A percentile compares a stretch with the other conserved stretches of the same genome.
Conservation (phyloP, 1,284 basidiomycete species). For the Athelia psychrophila region DNA sequence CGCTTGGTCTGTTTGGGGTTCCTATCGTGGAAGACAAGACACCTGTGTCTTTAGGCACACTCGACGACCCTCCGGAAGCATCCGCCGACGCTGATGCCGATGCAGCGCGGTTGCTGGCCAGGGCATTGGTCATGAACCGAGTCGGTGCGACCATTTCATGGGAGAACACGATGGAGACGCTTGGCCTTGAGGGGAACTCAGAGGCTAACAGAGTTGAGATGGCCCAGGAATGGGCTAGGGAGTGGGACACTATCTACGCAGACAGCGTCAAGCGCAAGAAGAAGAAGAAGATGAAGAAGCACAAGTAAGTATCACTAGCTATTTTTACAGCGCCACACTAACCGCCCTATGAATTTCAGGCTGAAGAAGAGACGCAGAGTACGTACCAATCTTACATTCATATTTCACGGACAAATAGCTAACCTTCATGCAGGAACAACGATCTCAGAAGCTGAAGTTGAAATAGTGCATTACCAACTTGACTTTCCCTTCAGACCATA, state of each 20-base stretch:
- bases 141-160: constrained; percentile 59
- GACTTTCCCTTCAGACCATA: too few relatives aligned
- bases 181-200: constrained; percentile 54
- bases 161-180: constrained; percentile 56
- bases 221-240: constrained; percentile 50
- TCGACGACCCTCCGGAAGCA: constrained; percentile 51
- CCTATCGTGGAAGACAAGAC: constrained; percentile 7
- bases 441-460: not conserved
- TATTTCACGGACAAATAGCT: not conserved
- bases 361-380: constrained; percentile 63
- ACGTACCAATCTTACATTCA: constrained; percentile 13
- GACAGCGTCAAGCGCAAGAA: constrained; percentile 82
- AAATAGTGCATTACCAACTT: too few relatives aligned
- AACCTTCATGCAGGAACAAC: not conserved
- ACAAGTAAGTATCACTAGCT: constrained; percentile 60
- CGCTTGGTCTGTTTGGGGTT: constrained; percentile 26
- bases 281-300: constrained; percentile 89
- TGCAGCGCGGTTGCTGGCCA: constrained; percentile 67
- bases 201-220: constrained; percentile 43
- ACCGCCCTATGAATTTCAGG: constrained; percentile 28
- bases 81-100: constrained; percentile 71
- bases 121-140: constrained; percentile 62
- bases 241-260: constrained; percentile 60
- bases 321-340: not conserved
- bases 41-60: constrained; percentile 21